Base-by-base conservation (phyloP, 495 filamentous ascomycete genomes). In the Pyrenula aspistea region DNA sequence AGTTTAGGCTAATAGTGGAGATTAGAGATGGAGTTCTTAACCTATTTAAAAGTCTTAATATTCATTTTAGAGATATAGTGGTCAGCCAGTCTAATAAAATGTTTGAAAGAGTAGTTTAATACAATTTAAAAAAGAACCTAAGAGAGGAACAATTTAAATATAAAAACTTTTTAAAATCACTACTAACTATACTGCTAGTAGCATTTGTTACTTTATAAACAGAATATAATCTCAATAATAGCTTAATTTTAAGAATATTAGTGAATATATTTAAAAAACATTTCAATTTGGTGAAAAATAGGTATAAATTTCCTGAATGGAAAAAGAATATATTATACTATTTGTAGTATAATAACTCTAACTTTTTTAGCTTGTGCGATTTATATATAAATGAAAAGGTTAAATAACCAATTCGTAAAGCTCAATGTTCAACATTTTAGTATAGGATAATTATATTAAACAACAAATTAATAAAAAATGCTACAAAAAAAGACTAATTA, bases 21-120 rank as follows among this genome's bases (percentile, higher is more conserved):
- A 73, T 74, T 51, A 62, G 68, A 23, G 67, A 68, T 19, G 68
- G 69, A n/a, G 61, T 71, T 12, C 60, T 63, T 22, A 49, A 36
- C 15, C 31, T 25, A 49, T 49, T 59, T 25, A 57, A 69, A 53
- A 68, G 62, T 22, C 60, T 56, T 22, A 65, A 77, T 60, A 66
- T 66, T 22, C 63, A 61, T 12, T 61, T 66, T n/a, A 64, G 64
- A 19, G 64, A 66, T 54, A 56, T 66, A 2, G 61, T 66, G 1
- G 61, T 69, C 15, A 67, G 67, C 49, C 31, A 53, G 12, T 63
- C 56, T 42, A 21, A 48, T 1, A 24, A 23, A 2, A 24, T 22
- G 12, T 47, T 49, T 63, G 59, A 60, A 12, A 60, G 61, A 0
- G 61, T 63, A 2, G 49, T 65, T 1, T 61, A 63, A 48, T 65